These are phyloP conservation scores for Sporisorium graminicola DNA, from an alignment of 1,284 basidiomycete genomes.

Conservation along the genomic window DNA sequence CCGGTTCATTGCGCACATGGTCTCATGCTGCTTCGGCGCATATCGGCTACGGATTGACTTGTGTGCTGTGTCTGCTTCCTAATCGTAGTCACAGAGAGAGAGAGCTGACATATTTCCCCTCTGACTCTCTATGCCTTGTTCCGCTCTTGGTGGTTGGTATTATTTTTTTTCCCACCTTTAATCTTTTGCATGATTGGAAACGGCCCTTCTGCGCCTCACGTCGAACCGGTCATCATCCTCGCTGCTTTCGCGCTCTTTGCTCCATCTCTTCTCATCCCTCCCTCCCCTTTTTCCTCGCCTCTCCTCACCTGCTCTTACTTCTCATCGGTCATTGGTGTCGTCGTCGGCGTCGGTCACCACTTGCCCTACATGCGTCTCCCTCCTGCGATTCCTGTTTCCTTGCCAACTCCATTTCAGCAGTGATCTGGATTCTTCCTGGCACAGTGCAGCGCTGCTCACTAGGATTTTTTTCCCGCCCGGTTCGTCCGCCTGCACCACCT, in stretches of 20 bases:
- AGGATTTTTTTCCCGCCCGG: slow-evolving; percentile 1
- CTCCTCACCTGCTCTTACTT: slow-evolving; percentile 4
- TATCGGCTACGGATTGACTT: neutral
- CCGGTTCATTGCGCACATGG: neutral
- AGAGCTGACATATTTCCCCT: slow-evolving; percentile 1
- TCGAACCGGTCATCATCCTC: slow-evolving; percentile 17
- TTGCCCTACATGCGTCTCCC: slow-evolving; percentile 12
- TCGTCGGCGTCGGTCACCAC: slow-evolving; percentile 10
- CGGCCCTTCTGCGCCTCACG: slow-evolving; percentile 8
- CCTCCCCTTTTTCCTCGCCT: neutral
- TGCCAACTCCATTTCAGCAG: slow-evolving; percentile 6
- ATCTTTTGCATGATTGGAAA: slow-evolving; percentile 2
- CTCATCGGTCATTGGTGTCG: slow-evolving; percentile 4
- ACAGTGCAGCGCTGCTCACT: neutral
- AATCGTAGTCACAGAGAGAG: neutral
- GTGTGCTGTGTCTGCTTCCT: neutral
- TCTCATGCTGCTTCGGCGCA: neutral
- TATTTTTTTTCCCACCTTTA: slow-evolving; percentile 6
- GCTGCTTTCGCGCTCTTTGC: slow-evolving; percentile 4
- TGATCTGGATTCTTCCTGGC: slow-evolving; percentile 3
- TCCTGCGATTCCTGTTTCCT: neutral
- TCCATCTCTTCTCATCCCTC: slow-evolving; percentile 1
- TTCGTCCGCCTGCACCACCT: neutral
- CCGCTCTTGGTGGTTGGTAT: neutral
- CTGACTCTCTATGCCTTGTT: neutral